phyloP scores from a whole-genome alignment of 352 stramenopile species.

The Phytophthora pini region DNA sequence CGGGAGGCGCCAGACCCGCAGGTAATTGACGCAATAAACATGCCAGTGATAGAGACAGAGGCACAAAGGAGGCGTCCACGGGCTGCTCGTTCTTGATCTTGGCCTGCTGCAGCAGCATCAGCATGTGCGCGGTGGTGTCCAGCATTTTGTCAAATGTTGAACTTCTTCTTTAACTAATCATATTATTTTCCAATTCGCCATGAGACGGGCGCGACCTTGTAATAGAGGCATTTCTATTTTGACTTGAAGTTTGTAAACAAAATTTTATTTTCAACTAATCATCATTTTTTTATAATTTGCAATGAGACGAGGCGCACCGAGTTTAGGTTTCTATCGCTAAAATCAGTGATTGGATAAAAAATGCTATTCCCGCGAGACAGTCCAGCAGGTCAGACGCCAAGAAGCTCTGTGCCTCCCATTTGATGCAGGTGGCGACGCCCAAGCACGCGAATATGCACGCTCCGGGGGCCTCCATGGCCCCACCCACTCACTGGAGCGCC shows the following conservation, averaged over 20 bases:
- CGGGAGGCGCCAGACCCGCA: constrained; percentile 42
- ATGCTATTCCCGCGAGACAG: no score
- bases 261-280: no score
- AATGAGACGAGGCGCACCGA: no score
- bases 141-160: constrained; percentile 32
- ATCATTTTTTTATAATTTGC: no score
- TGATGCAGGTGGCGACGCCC: constrained; percentile 34
- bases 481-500: constrained; percentile 29
- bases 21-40: constrained; percentile 60
- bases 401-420: no score
- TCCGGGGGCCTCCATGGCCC: constrained; percentile 1
- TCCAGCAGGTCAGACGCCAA: no score
- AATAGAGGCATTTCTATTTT: no score
- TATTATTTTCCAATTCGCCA: no score
- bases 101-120: constrained; percentile 57
- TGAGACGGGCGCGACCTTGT: not conserved
- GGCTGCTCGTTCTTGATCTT: constrained; percentile 50
- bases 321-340: no score
- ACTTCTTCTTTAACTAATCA: no score
- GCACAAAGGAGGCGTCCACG: constrained; percentile 56
- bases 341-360: no score
- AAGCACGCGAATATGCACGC: constrained; percentile 15
- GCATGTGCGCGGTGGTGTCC: constrained; percentile 52
- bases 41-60: constrained; percentile 50
- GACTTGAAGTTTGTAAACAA: no score